These are phyloP conservation scores for Diaporthe eres DNA, from an alignment of 2,329 filamentous ascomycete species.

Conservation along the genomic window DNA sequence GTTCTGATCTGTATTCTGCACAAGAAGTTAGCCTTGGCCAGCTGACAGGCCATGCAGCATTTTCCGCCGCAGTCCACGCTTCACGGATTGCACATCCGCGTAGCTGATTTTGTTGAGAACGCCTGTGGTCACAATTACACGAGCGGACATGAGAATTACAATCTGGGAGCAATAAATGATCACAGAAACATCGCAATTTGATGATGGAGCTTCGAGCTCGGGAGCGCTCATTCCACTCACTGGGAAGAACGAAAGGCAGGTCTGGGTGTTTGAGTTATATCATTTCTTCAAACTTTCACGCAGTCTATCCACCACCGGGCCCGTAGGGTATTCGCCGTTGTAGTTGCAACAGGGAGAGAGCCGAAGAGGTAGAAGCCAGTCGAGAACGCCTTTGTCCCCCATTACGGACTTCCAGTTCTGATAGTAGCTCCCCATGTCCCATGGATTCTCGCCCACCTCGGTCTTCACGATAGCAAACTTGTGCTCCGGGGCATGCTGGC, in stretches of 20 bases:
- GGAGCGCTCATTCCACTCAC: neutral
- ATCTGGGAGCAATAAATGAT: neutral
- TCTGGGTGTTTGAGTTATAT: conserved; percentile 15
- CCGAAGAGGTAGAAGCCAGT: conserved; percentile 86
- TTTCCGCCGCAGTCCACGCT: neutral
- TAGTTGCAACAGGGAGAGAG: conserved; percentile 74
- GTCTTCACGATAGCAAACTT: conserved; percentile 84
- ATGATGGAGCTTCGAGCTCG: no score
- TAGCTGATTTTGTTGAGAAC: neutral
- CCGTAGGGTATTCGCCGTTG: conserved; percentile 36
- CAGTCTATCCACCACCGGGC: conserved; percentile 36
- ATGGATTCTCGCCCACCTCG: conserved; percentile 84
- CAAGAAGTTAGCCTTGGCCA: neutral
- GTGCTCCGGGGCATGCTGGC: conserved; percentile 41
- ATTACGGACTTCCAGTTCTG: conserved; percentile 86
- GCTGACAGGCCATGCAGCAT: no score
- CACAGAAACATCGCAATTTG: neutral
- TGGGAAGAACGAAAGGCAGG: neutral
- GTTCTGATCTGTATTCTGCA: neutral
- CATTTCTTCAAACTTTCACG: conserved; percentile 34
- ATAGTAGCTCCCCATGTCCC: conserved; percentile 78
- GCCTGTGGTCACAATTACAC: no score
- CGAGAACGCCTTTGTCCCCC: conserved; percentile 73
- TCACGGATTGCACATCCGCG: neutral
- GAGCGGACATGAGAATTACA: neutral